These are phyloP conservation scores for Skeletonema grethae DNA, from an alignment of 108 stramenopile genomes.

Conservation along the genomic window DNA sequence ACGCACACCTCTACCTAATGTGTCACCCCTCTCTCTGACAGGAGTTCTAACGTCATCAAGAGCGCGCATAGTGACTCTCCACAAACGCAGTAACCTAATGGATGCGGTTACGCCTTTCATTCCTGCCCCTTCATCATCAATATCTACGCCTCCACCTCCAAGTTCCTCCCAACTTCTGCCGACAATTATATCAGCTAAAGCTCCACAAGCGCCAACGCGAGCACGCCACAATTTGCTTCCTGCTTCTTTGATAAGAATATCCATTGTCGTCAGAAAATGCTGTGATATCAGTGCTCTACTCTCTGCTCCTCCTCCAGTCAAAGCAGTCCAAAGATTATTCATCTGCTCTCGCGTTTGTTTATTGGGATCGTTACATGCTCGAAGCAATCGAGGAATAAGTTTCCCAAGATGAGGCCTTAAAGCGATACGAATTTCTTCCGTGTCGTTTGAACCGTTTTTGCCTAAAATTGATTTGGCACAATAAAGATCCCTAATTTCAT, in stretches of 20 bases:
- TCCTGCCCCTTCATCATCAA: constrained; percentile 62
- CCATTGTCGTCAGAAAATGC: constrained; percentile 71
- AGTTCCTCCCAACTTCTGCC: constrained; percentile 81
- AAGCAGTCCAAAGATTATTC: constrained; percentile 72
- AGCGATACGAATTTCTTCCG: constrained; percentile 59
- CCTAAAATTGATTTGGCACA: constrained; percentile 65
- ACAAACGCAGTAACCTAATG: constrained; percentile 69
- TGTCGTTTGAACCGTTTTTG: constrained; percentile 48
- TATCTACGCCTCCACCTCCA: constrained; percentile 70
- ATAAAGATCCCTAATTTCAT: constrained; percentile 56
- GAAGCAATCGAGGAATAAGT: constrained; percentile 76
- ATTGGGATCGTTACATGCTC: constrained; percentile 81
- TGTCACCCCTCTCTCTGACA: constrained; percentile 78
- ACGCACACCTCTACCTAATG: constrained; percentile 60
- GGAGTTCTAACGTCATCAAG: constrained; percentile 78
- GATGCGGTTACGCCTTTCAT: constrained; percentile 49
- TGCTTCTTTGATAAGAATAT: constrained; percentile 75
- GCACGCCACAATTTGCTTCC: constrained; percentile 78
- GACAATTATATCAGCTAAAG: constrained; percentile 79
- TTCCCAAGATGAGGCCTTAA: constrained; percentile 74
- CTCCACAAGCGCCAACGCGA: constrained; percentile 75
- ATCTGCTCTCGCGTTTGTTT: constrained; percentile 87
- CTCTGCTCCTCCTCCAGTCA: constrained; percentile 87
- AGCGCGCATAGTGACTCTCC: constrained; percentile 70
- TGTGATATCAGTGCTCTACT: constrained; percentile 57